A percentile compares a stretch with the other conserved stretches of the same genome.
phyloP scores from a whole-genome alignment of 306 rosid genomes.

The Biancaea sappan region DNA sequence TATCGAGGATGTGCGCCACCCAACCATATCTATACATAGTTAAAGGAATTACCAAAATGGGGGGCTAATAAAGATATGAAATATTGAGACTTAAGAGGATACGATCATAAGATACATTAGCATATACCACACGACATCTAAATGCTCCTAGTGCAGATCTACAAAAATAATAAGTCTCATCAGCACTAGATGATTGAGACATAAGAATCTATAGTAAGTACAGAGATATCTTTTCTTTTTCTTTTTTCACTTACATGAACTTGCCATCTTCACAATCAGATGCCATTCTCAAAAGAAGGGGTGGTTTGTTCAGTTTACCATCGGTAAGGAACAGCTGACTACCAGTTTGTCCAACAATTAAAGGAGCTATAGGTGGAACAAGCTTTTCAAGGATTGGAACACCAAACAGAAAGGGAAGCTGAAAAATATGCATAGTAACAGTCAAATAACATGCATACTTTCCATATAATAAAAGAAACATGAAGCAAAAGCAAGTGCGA shows the following conservation, averaged over 20 bases:
- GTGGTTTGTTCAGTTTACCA: constrained; percentile 82
- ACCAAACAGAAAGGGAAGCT: constrained; percentile 92
- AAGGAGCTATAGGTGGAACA: constrained; percentile 82
- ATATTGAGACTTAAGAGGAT: constrained; percentile 45
- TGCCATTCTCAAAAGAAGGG: constrained; percentile 94
- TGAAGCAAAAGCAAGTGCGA: background rate
- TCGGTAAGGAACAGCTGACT: constrained; percentile 94
- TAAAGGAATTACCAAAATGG: constrained; percentile 46
- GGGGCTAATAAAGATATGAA: constrained; percentile 16
- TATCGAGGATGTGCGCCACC: constrained; percentile 99
- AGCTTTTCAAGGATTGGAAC: constrained; percentile 82
- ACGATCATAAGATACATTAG: constrained; percentile 97
- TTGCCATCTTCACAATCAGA: constrained; percentile 81
- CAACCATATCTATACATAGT: constrained; percentile 85
- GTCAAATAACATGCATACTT: constrained; percentile 27
- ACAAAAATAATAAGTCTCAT: constrained; percentile 43
- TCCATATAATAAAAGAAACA: constrained; percentile 20
- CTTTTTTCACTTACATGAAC: constrained; percentile 63
- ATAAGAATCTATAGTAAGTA: background rate
- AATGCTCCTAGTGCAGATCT: constrained; percentile 92
- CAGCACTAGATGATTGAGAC: constrained; percentile 24
- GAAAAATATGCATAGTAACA: constrained; percentile 38
- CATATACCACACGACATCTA: constrained; percentile 71
- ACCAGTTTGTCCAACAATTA: constrained; percentile 83
- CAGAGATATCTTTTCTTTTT: constrained; percentile 8